Conservation (phyloP, 495 filamentous ascomycete species). For the Penicillium ucsense region DNA sequence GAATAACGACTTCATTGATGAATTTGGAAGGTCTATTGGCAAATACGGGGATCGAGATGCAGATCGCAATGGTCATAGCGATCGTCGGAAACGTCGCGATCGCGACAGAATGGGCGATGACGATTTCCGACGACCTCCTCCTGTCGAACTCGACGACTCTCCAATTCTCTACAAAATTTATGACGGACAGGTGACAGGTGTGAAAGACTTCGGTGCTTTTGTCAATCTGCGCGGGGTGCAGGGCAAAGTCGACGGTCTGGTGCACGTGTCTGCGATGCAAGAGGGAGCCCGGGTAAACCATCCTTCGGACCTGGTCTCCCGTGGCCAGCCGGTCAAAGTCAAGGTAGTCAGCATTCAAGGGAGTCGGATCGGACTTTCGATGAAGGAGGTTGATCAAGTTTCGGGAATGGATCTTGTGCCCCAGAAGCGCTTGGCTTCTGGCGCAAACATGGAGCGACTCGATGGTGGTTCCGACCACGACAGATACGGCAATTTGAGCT, state of each 20-base stretch:
- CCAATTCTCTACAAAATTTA: slow-evolving; percentile 85
- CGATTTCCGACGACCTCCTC: slow-evolving; percentile 58
- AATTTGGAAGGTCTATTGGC: slow-evolving; percentile 45
- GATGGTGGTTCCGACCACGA: slow-evolving; percentile 42
- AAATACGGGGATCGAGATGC: slow-evolving; percentile 32
- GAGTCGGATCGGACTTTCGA: slow-evolving; percentile 72
- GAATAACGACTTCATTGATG: slow-evolving; percentile 52
- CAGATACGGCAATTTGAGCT: slow-evolving; percentile 49
- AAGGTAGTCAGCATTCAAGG: slow-evolving; percentile 86
- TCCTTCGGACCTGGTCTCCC: slow-evolving; percentile 74
- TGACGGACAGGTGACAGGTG: slow-evolving; percentile 75
- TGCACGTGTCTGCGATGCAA: slow-evolving; percentile 92
- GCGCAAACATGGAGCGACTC: slow-evolving; percentile 80
- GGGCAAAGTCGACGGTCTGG: slow-evolving; percentile 86
- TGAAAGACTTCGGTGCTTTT: slow-evolving; percentile 94
- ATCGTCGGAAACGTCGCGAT: slow-evolving; percentile 30
- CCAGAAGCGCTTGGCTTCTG: slow-evolving; percentile 73
- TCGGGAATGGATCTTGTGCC: slow-evolving; percentile 80
- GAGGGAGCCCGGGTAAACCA: slow-evolving; percentile 84
- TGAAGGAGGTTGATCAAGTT: slow-evolving; percentile 94
- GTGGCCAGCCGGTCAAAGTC: slow-evolving; percentile 79
- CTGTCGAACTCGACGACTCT: slow-evolving; percentile 68
- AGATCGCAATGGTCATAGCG: slow-evolving; percentile 30
- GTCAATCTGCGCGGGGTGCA: slow-evolving; percentile 81
- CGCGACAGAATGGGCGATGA: slow-evolving; percentile 47